Conservation (phyloP, 1,284 basidiomycete genomes). For the Limonomyces culmigenus region DNA sequence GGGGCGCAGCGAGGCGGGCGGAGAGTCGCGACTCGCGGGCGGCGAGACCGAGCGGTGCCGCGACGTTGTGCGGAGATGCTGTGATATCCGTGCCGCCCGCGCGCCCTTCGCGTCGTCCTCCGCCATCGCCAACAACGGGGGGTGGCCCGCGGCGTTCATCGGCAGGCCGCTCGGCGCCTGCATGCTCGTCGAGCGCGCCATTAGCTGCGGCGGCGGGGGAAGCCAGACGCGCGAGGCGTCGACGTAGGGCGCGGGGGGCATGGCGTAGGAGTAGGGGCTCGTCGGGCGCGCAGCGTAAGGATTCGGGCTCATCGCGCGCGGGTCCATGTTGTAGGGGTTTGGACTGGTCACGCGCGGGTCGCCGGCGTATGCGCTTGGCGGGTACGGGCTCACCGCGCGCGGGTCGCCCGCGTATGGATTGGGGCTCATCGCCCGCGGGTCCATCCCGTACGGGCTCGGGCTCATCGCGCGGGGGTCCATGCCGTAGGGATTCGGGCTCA, state of each 20-base stretch:
- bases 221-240: conserved; percentile 33
- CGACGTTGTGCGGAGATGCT: conserved; percentile 37
- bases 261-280: conserved; percentile 17
- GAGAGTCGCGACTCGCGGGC: conserved; percentile 18
- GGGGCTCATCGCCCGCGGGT: conserved; percentile 12
- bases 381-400: neutral
- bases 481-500: too few relatives aligned
- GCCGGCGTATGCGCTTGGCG: neutral
- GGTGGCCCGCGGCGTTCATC: conserved; percentile 9
- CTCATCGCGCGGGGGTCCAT: too few relatives aligned
- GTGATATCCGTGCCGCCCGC: conserved; percentile 36
- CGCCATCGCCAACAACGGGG: conserved; percentile 12
- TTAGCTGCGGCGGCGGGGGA: conserved; percentile 15
- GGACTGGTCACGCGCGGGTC: conserved; percentile 9
- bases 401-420: conserved; percentile 14
- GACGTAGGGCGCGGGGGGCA: conserved; percentile 19
- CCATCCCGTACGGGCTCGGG: too few relatives aligned
- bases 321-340: too few relatives aligned
- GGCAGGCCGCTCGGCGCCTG: conserved; percentile 10
- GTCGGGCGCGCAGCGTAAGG: conserved; percentile 10
- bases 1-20: conserved; percentile 21
- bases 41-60: conserved; percentile 47
- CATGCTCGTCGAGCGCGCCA: neutral
- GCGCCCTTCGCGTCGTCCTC: conserved; percentile 43
- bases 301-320: too few relatives aligned